phyloP scores from a whole-genome alignment of 75 land plant genomes.

The Sequoia sempervirens region DNA sequence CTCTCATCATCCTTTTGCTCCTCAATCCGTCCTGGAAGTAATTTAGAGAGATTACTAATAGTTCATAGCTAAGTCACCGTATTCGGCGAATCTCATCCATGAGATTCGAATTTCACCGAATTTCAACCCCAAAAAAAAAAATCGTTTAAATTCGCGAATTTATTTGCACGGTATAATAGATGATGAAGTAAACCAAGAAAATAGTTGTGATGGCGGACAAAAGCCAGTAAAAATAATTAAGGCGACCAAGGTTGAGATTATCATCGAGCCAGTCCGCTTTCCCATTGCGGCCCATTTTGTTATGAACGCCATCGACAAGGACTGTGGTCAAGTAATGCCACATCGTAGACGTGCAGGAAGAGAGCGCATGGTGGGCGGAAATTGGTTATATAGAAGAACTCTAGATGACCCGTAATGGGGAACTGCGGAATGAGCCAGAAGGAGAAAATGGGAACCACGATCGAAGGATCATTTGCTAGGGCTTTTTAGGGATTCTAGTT shows the following conservation, averaged over 20 bases:
- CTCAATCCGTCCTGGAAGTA: too few species aligned
- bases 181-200: background rate
- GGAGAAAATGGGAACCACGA: slow-evolving; percentile 6
- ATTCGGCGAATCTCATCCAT: too few species aligned
- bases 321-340: slow-evolving; percentile 11
- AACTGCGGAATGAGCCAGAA: slow-evolving; percentile 24
- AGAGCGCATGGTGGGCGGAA: slow-evolving; percentile 21
- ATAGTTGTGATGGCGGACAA: background rate
- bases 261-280: slow-evolving; percentile 9
- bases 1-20: too few species aligned
- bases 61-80: too few species aligned
- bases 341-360: slow-evolving; percentile 10
- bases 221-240: slow-evolving; percentile 5
- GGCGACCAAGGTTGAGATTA: slow-evolving; percentile 4
- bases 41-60: too few species aligned
- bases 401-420: slow-evolving; percentile 14
- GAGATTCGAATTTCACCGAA: too few species aligned
- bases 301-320: background rate
- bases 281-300: background rate
- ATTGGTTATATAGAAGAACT: slow-evolving; percentile 23
- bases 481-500: too few species aligned
- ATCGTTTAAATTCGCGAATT: too few species aligned
- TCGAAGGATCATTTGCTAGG: slow-evolving; percentile 6
- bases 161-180: too few species aligned
- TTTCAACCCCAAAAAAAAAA: too few species aligned